Percentiles rank a stretch among this genome's conserved stretches.
phyloP scores from a whole-genome alignment of 2,329 filamentous ascomycete genomes.

The Curvularia verruculosa region DNA sequence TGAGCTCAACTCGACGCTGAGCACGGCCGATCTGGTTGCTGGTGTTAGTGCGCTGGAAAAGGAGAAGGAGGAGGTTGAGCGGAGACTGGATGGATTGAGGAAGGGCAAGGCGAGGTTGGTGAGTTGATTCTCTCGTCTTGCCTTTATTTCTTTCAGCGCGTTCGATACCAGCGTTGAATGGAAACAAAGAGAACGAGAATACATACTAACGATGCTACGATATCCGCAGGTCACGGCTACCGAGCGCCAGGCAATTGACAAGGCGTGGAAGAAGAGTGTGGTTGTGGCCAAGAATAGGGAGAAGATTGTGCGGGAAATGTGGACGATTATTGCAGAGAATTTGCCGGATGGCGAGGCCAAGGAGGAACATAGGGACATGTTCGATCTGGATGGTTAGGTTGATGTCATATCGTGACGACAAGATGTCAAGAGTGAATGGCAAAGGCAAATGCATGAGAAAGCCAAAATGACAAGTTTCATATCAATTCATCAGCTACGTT shows the following conservation, averaged over 20 bases:
- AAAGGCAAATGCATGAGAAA: background rate
- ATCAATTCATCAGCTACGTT: background rate
- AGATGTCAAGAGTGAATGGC: too few species aligned
- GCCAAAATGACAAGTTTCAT: background rate
- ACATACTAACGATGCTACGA: background rate
- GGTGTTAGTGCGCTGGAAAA: slow-evolving; percentile 52
- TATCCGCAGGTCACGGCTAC: slow-evolving; percentile 35
- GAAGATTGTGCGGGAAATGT: slow-evolving; percentile 59
- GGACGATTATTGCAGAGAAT: slow-evolving; percentile 56
- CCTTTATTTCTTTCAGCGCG: too few species aligned
- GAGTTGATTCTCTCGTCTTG: slow-evolving; percentile 24
- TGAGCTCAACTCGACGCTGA: slow-evolving; percentile 56
- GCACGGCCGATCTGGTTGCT: slow-evolving; percentile 57
- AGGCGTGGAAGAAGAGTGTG: slow-evolving; percentile 54
- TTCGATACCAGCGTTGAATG: too few species aligned
- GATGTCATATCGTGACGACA: background rate
- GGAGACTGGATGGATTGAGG: slow-evolving; percentile 51
- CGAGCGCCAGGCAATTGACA: slow-evolving; percentile 56
- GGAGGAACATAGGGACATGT: slow-evolving; percentile 58
- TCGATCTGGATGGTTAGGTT: slow-evolving; percentile 45
- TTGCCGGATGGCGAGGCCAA: slow-evolving; percentile 55
- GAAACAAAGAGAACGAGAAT: background rate
- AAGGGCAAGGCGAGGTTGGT: slow-evolving; percentile 54
- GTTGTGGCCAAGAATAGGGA: slow-evolving; percentile 51
- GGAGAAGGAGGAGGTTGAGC: slow-evolving; percentile 52